These are phyloP conservation scores for Marasmius sp. DNA, from an alignment of 1,284 basidiomycete species.

Conservation along the genomic window DNA sequence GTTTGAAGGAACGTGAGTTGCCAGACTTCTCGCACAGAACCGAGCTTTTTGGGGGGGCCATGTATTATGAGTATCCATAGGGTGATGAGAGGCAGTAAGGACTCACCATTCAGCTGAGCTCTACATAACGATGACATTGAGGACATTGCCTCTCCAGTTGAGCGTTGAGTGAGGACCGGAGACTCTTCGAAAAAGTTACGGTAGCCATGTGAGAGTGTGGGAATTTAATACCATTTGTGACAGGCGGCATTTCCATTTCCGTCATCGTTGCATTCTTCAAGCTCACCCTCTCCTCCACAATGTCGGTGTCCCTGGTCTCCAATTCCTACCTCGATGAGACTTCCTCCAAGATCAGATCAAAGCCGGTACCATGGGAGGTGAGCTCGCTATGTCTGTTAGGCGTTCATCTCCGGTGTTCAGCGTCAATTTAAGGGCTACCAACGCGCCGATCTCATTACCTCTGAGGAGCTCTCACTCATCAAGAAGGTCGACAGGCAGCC, in stretches of 20 bases:
- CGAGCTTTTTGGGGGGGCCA: not conserved
- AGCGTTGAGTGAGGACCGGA: not conserved
- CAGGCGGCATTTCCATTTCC: not conserved
- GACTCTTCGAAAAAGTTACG: not conserved
- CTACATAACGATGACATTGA: not conserved
- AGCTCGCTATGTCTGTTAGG: not conserved
- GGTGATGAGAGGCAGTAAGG: not conserved
- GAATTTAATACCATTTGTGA: not conserved
- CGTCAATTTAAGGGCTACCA: constrained; percentile 77
- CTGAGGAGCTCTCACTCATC: constrained; percentile 88
- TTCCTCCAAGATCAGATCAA: constrained; percentile 84
- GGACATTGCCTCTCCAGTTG: not conserved
- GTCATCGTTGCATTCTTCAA: not conserved
- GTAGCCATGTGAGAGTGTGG: not conserved
- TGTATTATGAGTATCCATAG: not conserved
- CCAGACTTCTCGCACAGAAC: constrained; percentile 10
- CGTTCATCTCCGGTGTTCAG: constrained; percentile 1
- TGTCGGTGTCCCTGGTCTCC: constrained; percentile 84
- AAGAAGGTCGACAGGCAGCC: constrained; percentile 88
- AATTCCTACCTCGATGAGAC: constrained; percentile 88
- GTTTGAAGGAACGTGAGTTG: constrained; percentile 9
- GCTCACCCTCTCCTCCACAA: constrained; percentile 24
- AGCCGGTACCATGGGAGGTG: constrained; percentile 97
- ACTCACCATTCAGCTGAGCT: not conserved
- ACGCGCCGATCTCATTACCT: constrained; percentile 87